phyloP scores from a whole-genome alignment of 2,329 filamentous ascomycete genomes.

The Aureobasidium pullulans region DNA sequence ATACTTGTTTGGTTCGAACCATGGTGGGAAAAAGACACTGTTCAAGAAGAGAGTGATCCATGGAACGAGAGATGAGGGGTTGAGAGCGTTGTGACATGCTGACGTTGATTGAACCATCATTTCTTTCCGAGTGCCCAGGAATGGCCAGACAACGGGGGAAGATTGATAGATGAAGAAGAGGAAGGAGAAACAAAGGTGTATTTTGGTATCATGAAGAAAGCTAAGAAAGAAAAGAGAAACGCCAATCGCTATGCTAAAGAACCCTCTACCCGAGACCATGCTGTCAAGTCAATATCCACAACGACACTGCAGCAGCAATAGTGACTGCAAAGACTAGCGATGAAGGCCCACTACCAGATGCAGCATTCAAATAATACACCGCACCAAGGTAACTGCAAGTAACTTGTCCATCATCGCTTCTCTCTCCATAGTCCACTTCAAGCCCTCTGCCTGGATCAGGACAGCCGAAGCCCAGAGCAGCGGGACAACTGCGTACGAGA shows the following conservation, averaged over 20 bases:
- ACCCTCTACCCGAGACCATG: not conserved
- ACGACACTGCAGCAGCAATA: not conserved
- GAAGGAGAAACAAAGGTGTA: not conserved
- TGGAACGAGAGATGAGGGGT: too few species aligned
- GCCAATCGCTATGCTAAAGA: conserved; percentile 1
- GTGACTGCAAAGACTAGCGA: not conserved
- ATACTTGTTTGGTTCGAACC: too few species aligned
- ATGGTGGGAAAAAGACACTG: too few species aligned
- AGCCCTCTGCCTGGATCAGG: conserved; percentile 46
- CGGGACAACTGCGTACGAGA: conserved; percentile 77
- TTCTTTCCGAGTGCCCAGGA: too few species aligned
- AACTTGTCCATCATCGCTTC: conserved; percentile 20
- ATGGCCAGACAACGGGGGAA: too few species aligned
- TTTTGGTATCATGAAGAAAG: not conserved
- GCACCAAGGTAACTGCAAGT: conserved; percentile 31
- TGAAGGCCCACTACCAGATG: not conserved
- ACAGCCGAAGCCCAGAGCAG: conserved; percentile 67
- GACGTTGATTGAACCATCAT: too few species aligned
- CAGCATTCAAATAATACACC: conserved; percentile 26
- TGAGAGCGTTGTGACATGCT: too few species aligned
- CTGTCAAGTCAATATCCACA: not conserved
- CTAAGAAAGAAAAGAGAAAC: not conserved
- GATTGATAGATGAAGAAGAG: not conserved
- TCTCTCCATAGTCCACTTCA: conserved; percentile 44
- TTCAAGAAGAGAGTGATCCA: too few species aligned